Conservation (phyloP, 805 yeast genomes). For the Candida glaebosa region DNA sequence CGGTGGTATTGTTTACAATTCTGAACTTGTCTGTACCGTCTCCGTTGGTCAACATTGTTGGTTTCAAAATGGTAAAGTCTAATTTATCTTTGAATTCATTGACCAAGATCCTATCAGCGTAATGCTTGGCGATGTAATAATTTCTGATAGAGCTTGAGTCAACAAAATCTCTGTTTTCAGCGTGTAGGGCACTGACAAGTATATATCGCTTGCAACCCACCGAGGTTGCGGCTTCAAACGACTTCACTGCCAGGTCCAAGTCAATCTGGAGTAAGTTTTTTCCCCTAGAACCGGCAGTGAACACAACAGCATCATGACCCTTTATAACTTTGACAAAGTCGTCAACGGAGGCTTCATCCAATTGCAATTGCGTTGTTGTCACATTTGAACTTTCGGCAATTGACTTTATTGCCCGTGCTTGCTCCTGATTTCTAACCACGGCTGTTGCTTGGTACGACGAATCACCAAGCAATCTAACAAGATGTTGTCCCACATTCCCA, state of each 20-base stretch:
- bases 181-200: slow-evolving; percentile 53
- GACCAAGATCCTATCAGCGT: slow-evolving; percentile 48
- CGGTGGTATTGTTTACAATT: slow-evolving; percentile 22
- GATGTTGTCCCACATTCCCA: slow-evolving; percentile 54
- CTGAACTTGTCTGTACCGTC: slow-evolving; percentile 42
- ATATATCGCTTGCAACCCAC: slow-evolving; percentile 45
- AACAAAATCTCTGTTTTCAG: slow-evolving; percentile 45
- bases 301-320: slow-evolving; percentile 55
- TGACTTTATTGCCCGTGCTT: slow-evolving; percentile 34
- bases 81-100: slow-evolving; percentile 34
- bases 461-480: slow-evolving; percentile 33
- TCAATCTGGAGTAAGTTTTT: slow-evolving; percentile 53
- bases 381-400: slow-evolving; percentile 30
- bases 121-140: slow-evolving; percentile 59
- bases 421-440: slow-evolving; percentile 46
- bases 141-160: slow-evolving; percentile 23
- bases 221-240: slow-evolving; percentile 49
- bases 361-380: slow-evolving; percentile 33
- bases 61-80: slow-evolving; percentile 57
- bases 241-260: slow-evolving; percentile 57
- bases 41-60: slow-evolving; percentile 43
- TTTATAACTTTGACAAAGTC: slow-evolving; percentile 35
- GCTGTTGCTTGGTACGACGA: slow-evolving; percentile 30
- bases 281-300: slow-evolving; percentile 64
- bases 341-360: slow-evolving; percentile 31